phyloP scores from a whole-genome alignment of 441 rosid species.

The Adansonia madagascariensis region DNA sequence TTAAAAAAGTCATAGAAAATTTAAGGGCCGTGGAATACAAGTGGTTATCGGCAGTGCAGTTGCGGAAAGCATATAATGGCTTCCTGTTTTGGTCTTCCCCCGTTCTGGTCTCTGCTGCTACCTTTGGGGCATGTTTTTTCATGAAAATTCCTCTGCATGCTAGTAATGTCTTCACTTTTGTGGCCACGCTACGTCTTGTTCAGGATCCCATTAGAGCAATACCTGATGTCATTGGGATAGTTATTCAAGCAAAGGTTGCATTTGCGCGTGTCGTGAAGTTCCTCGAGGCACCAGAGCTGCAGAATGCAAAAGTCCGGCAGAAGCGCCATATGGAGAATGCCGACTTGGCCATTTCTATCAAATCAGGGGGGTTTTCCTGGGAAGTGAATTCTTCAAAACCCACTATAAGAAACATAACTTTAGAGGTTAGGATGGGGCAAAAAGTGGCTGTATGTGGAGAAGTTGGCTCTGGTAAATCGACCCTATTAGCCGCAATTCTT shows the following conservation, averaged over 20 bases:
- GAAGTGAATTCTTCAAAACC: constrained; percentile 60
- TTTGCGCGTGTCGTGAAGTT: constrained; percentile 73
- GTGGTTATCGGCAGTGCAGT: constrained; percentile 83
- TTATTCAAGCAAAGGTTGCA: constrained; percentile 93
- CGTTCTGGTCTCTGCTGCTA: constrained; percentile 79
- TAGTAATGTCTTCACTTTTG: constrained; percentile 90
- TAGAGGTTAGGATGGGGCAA: constrained; percentile 64
- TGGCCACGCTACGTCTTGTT: constrained; percentile 84
- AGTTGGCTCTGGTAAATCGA: constrained; percentile 97
- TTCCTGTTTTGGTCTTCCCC: constrained; percentile 91
- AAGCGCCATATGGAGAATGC: constrained; percentile 37
- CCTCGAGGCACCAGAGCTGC: constrained; percentile 91
- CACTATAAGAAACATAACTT: constrained; percentile 61
- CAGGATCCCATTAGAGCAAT: constrained; percentile 83
- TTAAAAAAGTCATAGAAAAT: constrained; percentile 72
- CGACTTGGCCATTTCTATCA: constrained; percentile 46
- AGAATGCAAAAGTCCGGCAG: constrained; percentile 49
- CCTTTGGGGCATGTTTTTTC: constrained; percentile 85
- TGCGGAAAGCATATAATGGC: constrained; percentile 60
- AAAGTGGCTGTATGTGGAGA: constrained; percentile 95
- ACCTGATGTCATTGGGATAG: constrained; percentile 89
- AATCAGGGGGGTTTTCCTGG: constrained; percentile 81
- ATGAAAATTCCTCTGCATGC: constrained; percentile 73
- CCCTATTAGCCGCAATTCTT: constrained; percentile 84
- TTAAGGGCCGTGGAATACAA: constrained; percentile 61